Conservation (phyloP, 495 filamentous ascomycete genomes). For the Gamarada debralockiae region DNA sequence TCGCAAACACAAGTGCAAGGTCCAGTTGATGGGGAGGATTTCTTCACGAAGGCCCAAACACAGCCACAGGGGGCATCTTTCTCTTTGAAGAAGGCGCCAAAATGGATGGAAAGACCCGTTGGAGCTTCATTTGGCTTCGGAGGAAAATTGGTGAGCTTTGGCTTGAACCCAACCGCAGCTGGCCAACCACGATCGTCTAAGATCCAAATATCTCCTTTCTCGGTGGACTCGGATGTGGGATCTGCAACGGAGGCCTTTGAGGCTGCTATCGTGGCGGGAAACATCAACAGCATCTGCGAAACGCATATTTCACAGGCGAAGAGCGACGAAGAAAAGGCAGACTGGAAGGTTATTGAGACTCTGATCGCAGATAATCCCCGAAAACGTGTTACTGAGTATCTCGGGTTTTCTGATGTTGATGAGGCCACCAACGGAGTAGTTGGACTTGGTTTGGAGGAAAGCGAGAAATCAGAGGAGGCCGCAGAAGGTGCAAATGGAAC, state of each 20-base stretch:
- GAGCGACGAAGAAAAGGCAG: slow-evolving; percentile 86
- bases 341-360: slow-evolving; percentile 94
- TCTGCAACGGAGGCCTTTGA: slow-evolving; percentile 85
- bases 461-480: slow-evolving; percentile 21
- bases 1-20: slow-evolving; percentile 50
- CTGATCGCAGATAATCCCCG: slow-evolving; percentile 77
- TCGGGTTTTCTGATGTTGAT: slow-evolving; percentile 70
- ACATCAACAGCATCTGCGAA: slow-evolving; percentile 77
- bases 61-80: slow-evolving; percentile 88
- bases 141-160: slow-evolving; percentile 83
- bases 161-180: slow-evolving; percentile 47
- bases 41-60: slow-evolving; percentile 89
- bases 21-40: slow-evolving; percentile 85
- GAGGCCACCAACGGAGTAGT: slow-evolving; percentile 40
- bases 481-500: slow-evolving; percentile 26
- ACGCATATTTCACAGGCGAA: slow-evolving; percentile 66
- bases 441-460: slow-evolving; percentile 30
- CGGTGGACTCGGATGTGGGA: slow-evolving; percentile 82
- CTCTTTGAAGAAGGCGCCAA: slow-evolving; percentile 78
- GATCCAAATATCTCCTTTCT: slow-evolving; percentile 79
- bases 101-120: slow-evolving; percentile 83
- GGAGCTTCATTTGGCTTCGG: slow-evolving; percentile 95
- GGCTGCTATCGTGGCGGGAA: slow-evolving; percentile 69
- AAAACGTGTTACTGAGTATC: slow-evolving; percentile 75
- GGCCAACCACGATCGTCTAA: slow-evolving; percentile 65